Conservation (phyloP, 2,329 filamentous ascomycete species). For the Cladosporium sp. region DNA sequence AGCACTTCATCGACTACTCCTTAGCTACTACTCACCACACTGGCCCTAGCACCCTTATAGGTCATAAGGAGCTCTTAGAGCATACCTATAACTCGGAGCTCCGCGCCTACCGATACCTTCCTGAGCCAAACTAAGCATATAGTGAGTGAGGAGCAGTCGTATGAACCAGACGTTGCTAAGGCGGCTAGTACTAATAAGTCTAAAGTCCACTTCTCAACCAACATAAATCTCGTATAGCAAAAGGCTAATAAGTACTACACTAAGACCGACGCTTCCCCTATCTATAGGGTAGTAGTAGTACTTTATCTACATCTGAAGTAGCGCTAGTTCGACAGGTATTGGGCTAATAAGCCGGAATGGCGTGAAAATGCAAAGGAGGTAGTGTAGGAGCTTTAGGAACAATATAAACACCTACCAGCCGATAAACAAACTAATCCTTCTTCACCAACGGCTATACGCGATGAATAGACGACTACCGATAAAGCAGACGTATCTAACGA, state of each 20-base stretch:
- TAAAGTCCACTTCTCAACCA: background rate
- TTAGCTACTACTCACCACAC: background rate
- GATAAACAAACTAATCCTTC: too few species aligned
- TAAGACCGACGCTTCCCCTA: background rate
- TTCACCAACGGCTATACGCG: too few species aligned
- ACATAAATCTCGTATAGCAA: background rate
- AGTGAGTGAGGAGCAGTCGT: background rate
- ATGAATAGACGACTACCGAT: background rate
- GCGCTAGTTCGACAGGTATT: background rate
- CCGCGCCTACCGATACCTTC: background rate
- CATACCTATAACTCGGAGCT: background rate
- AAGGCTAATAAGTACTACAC: background rate
- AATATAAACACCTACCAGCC: background rate
- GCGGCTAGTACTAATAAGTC: background rate
- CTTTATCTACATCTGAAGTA: background rate
- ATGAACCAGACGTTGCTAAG: too few species aligned
- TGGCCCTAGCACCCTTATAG: background rate
- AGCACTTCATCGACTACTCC: background rate
- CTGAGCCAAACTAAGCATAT: background rate
- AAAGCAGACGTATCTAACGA: background rate
- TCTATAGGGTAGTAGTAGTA: background rate
- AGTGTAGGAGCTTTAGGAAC: background rate
- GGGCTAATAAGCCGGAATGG: background rate
- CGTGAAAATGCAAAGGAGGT: background rate
- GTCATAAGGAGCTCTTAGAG: background rate